Conservation (phyloP, 352 stramenopile genomes). For the Plasmopara halstedii region DNA sequence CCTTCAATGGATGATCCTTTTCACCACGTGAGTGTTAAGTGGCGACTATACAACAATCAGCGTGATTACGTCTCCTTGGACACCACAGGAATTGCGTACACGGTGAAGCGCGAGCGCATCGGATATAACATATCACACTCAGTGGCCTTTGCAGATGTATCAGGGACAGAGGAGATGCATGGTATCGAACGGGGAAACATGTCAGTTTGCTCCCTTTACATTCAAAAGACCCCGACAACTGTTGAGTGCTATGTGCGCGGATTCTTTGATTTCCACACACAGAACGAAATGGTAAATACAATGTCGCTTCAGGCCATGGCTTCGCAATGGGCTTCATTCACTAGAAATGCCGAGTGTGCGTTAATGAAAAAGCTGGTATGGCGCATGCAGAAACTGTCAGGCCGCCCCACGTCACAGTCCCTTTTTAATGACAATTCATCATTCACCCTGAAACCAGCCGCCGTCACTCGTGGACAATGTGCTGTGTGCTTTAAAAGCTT, state of each 20-base stretch:
- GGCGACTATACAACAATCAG: slow-evolving; percentile 33
- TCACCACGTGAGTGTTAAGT: slow-evolving; percentile 43
- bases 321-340: slow-evolving; percentile 26
- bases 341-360: slow-evolving; percentile 24
- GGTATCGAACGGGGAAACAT: slow-evolving; percentile 39
- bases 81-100: slow-evolving; percentile 30
- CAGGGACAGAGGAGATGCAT: slow-evolving; percentile 24
- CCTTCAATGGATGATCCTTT: slow-evolving; percentile 36
- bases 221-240: slow-evolving; percentile 30
- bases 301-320: slow-evolving; percentile 31
- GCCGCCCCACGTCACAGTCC: slow-evolving; percentile 8
- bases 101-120: slow-evolving; percentile 25
- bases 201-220: slow-evolving; percentile 42
- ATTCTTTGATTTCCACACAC: slow-evolving; percentile 42
- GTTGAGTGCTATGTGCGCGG: slow-evolving; percentile 43
- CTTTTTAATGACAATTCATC: slow-evolving; percentile 3
- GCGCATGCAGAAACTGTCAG: slow-evolving; percentile 29
- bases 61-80: slow-evolving; percentile 54
- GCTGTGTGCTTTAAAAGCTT: slow-evolving; percentile 23
- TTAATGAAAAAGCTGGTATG: slow-evolving; percentile 51
- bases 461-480: slow-evolving; percentile 8
- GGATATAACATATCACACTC: slow-evolving; percentile 53
- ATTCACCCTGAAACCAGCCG: slow-evolving; percentile 7
- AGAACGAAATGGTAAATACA: slow-evolving; percentile 32
- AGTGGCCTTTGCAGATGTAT: slow-evolving; percentile 38